Base-by-base conservation (phyloP, 495 filamentous ascomycete genomes). In the Tuber melanosporum region DNA sequence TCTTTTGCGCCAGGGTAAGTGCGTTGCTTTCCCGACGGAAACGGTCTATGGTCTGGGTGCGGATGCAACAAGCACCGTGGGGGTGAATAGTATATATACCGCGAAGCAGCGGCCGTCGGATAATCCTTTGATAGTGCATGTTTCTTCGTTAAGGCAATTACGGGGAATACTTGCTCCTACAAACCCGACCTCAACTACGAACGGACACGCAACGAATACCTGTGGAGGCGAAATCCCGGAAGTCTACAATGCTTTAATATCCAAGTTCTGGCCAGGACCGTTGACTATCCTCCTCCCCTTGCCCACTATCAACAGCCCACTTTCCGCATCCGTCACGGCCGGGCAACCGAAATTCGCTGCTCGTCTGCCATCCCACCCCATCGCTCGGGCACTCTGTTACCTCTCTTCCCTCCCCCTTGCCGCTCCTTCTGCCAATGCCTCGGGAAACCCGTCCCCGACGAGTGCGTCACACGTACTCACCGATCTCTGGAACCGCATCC, bases 11-110 rank as follows among this genome's bases (percentile, higher is more conserved):
- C 66, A 78, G 26, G 74, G 75, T 72, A 74, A 83, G 70, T 77
- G 75, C 71, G 92, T 99, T 66, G 96, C 93, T 14, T 99, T 99
- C 83, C 96, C 95, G 8, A 99, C 96, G 0, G 95, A 99, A 85
- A 99, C 95, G 9, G 95, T 99, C 15, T 99, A 99, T 84, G 95
- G 95, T 3, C 88, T 99, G 20, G 95, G 94, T 71, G 95, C 95
- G 32, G 95, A 98, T 86, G 96, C 95, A 9, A 98, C 94, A 44
- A 89, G 92, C 82, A 91, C 88, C 78, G 86, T 85, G 52, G 91
- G 95, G n/a, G 95, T 98, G n/a, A 88, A 88, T 76, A 93, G 92
- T 9, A 99, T 99, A 80, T 99, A 94, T 85, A 86, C 87, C 22
- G 94, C 94, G 12, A 99, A 99, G 85, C 91, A 92, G 72, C 86